These are phyloP conservation scores for Triticum aestivum DNA, from an alignment of 176 grass and related monocot genomes.

Conservation along the genomic window IWGSC_CS_RefSeq_v2.1 NC_057799.1:374417364-374417863, in stretches of 20 bases:
- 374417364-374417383: slow-evolving; percentile 84
- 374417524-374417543: slow-evolving; percentile 93
- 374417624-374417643: slow-evolving; percentile 85
- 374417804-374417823: slow-evolving; percentile 3
- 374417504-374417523: slow-evolving; percentile 85
- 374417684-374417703: slow-evolving; percentile 80
- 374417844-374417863: slow-evolving; percentile 11
- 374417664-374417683: slow-evolving; percentile 71
- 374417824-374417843: slow-evolving; percentile 41
- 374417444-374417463: slow-evolving; percentile 70
- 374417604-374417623: slow-evolving; percentile 88
- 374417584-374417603: slow-evolving; percentile 98
- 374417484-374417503: slow-evolving; percentile 87
- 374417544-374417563: slow-evolving; percentile 95
- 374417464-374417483: slow-evolving; percentile 90
- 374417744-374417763: slow-evolving; percentile 78
- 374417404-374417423: slow-evolving; percentile 91
- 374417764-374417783: slow-evolving; percentile 78
- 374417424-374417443: slow-evolving; percentile 89
- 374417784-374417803: slow-evolving; percentile 59
- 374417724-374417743: slow-evolving; percentile 93
- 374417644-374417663: slow-evolving; percentile 98
- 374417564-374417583: slow-evolving; percentile 91
- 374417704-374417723: slow-evolving; percentile 61
- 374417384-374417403: slow-evolving; percentile 63